Evolutionary conservation across 768 basidiomycete genomes (phyloP).

Genomic region (Strobilomyces confusus): DNA sequence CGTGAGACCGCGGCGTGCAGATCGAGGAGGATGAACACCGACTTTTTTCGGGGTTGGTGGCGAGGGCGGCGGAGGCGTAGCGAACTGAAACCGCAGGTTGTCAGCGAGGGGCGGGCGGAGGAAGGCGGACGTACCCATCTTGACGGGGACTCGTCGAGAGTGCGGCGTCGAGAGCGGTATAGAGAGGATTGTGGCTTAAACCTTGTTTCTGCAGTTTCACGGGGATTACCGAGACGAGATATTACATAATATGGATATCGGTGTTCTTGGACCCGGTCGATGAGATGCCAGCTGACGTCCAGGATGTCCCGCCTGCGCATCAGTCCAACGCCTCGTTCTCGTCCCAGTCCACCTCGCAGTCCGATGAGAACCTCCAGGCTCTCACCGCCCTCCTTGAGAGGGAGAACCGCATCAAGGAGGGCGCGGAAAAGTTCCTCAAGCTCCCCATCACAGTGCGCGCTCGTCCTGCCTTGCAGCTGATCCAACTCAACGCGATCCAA

Average conservation of each 20-base stretch:
- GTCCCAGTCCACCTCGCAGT: slow-evolving; percentile 28
- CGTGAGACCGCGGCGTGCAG: slow-evolving; percentile 3
- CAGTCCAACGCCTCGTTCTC: slow-evolving; percentile 28
- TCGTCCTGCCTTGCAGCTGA: slow-evolving; percentile 2
- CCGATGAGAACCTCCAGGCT: slow-evolving; percentile 30
- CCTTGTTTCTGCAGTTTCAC: slow-evolving; percentile 29
- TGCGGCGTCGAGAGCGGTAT: slow-evolving; percentile 5
- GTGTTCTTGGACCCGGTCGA: neutral
- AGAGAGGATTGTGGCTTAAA: slow-evolving; percentile 28
- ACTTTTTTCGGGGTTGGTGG: slow-evolving; percentile 96
- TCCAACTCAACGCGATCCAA: slow-evolving; percentile 6
- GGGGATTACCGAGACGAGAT: slow-evolving; percentile 14
- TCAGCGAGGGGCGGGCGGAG: slow-evolving; percentile 12
- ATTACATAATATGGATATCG: neutral
- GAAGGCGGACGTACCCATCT: slow-evolving; percentile 55
- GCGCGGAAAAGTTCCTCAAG: slow-evolving; percentile 84
- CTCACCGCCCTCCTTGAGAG: slow-evolving; percentile 67
- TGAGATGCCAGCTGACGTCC: slow-evolving; percentile 27
- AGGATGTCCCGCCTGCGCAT: slow-evolving; percentile 19
- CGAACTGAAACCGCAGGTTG: slow-evolving; percentile 55
- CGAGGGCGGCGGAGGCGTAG: slow-evolving; percentile 85
- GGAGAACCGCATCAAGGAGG: slow-evolving; percentile 83
- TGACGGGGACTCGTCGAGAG: slow-evolving; percentile 44
- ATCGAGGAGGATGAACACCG: slow-evolving; percentile 30
- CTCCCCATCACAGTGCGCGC: slow-evolving; percentile 50